Conservation (phyloP, 352 stramenopile genomes). For the Thalassiosira sp. region DNA sequence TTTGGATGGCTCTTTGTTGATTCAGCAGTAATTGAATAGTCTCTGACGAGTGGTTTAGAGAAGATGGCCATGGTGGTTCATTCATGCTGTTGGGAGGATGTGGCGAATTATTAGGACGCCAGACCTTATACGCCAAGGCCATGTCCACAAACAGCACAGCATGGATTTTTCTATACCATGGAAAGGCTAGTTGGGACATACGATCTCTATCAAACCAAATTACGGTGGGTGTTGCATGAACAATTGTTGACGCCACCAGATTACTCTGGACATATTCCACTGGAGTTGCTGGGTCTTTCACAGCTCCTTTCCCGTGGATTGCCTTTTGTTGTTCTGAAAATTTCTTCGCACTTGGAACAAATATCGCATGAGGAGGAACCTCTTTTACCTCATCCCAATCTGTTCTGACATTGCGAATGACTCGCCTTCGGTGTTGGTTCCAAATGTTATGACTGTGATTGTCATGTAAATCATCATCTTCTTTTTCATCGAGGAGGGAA, state of each 20-base stretch:
- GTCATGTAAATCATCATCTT: not conserved
- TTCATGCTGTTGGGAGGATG: not conserved
- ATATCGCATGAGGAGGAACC: slow-evolving; percentile 17
- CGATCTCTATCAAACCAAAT: slow-evolving; percentile 68
- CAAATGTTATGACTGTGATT: slow-evolving; percentile 12
- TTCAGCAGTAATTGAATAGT: slow-evolving; percentile 22
- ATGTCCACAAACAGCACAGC: slow-evolving; percentile 69
- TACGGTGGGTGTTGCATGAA: slow-evolving; percentile 56
- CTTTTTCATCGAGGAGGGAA: not conserved
- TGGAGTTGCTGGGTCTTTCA: slow-evolving; percentile 21
- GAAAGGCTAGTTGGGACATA: slow-evolving; percentile 67
- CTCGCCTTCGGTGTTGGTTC: slow-evolving; percentile 9
- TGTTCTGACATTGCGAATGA: slow-evolving; percentile 35
- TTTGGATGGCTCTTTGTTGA: slow-evolving; percentile 35
- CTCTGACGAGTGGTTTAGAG: slow-evolving; percentile 32
- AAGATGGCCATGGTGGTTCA: slow-evolving; percentile 33
- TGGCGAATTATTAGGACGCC: slow-evolving; percentile 3
- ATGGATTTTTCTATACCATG: slow-evolving; percentile 60
- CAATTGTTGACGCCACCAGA: slow-evolving; percentile 46
- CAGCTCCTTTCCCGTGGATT: slow-evolving; percentile 9
- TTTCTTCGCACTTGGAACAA: slow-evolving; percentile 10
- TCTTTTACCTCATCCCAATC: slow-evolving; percentile 35
- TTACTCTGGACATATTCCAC: slow-evolving; percentile 35
- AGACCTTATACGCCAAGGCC: slow-evolving; percentile 26
- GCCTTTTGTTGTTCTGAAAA: slow-evolving; percentile 1